These are phyloP conservation scores for Eucalyptus globulus DNA, from an alignment of 345 rosid species.

Conservation along the genomic window DNA sequence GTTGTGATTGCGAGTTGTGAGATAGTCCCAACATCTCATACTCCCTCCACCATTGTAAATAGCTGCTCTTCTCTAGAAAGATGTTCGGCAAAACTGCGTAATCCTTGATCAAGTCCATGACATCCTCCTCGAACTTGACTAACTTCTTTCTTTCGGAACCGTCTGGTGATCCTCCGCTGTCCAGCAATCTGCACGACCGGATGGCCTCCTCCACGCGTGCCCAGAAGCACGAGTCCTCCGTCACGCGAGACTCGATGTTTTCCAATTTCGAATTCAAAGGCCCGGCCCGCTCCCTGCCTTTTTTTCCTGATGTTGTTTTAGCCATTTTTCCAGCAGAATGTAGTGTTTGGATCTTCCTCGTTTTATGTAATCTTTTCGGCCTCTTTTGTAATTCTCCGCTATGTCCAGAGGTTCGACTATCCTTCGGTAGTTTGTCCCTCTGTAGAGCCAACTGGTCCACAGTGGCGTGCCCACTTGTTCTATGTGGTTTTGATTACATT, in stretches of 20 bases:
- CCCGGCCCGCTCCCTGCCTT: no score
- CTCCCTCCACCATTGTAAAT: conserved; percentile 45
- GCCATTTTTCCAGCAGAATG: conserved; percentile 41
- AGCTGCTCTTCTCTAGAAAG: conserved; percentile 40
- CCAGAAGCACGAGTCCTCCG: conserved; percentile 76
- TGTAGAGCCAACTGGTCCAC: conserved; percentile 15
- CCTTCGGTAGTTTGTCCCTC: conserved; percentile 27
- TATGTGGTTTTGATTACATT: no score
- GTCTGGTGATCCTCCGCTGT: not conserved
- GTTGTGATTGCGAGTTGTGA: no score
- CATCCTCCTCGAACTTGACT: conserved; percentile 20
- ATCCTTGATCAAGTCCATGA: conserved; percentile 15
- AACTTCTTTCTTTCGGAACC: not conserved
- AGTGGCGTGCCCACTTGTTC: no score
- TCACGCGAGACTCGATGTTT: not conserved
- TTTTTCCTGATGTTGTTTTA: not conserved
- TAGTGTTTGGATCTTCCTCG: conserved; percentile 13
- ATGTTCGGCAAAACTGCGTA: conserved; percentile 50
- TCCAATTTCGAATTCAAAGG: no score
- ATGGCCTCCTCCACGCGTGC: conserved; percentile 62
- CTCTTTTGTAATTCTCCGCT: not conserved
- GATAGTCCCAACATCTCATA: no score
- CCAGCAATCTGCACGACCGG: not conserved
- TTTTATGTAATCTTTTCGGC: not conserved
- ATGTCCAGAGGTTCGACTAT: no score